Evolutionary conservation across 1,284 basidiomycete genomes (phyloP).

Genomic region (Apiotrichum brassicae): DNA sequence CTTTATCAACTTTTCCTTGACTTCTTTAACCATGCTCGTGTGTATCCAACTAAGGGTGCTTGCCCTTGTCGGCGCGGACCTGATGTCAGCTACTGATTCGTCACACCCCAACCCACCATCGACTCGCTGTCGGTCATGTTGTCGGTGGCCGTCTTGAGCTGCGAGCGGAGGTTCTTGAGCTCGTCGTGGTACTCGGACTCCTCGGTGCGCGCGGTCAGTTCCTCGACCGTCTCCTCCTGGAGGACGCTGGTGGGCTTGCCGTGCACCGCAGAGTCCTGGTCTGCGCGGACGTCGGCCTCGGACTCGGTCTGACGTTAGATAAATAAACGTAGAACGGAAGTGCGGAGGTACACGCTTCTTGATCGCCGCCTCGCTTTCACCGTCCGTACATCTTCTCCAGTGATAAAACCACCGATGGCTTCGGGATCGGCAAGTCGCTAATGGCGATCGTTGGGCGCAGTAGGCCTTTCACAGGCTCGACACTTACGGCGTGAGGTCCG

Average conservation of each 20-base stretch:
- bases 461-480: no score
- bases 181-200: constrained; percentile 1
- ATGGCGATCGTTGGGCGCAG: no score
- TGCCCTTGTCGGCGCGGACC: not conserved
- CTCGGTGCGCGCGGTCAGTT: not conserved
- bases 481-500: not conserved
- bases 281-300: constrained; percentile 11
- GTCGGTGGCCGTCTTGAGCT: not conserved
- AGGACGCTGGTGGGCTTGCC: constrained; percentile 1
- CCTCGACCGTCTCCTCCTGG: constrained; percentile 7
- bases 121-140: not conserved
- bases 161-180: not conserved
- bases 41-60: no score
- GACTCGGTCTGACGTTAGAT: constrained; percentile 11
- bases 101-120: not conserved
- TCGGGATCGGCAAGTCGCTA: no score
- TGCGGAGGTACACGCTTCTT: not conserved
- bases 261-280: not conserved
- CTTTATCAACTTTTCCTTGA: no score
- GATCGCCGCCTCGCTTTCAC: not conserved
- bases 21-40: no score
- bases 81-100: not conserved
- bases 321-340: not conserved
- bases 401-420: not conserved
- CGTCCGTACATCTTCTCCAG: not conserved